phyloP scores from a whole-genome alignment of 345 rosid genomes.

The Alliaria petiolata region DNA sequence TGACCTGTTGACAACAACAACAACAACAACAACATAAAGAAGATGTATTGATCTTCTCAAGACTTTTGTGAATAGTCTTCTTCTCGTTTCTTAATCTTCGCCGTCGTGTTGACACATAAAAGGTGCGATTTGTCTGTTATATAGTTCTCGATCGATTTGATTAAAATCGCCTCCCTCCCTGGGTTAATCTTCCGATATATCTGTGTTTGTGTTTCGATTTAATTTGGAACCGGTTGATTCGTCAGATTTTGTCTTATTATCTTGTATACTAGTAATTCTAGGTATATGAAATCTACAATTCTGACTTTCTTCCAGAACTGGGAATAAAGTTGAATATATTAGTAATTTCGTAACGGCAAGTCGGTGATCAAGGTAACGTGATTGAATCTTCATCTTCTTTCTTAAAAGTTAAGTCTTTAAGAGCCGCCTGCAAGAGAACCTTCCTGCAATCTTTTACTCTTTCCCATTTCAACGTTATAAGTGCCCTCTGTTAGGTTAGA shows the following conservation, averaged over 20 bases:
- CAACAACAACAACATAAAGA: no score
- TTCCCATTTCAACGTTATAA: background rate
- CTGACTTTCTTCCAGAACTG: background rate
- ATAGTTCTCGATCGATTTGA: background rate
- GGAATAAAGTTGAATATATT: background rate
- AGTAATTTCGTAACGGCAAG: background rate
- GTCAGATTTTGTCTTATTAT: no score
- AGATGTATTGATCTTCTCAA: background rate
- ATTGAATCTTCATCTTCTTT: conserved; percentile 15
- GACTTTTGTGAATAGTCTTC: background rate
- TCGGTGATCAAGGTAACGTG: conserved; percentile 41
- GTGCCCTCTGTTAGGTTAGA: no score
- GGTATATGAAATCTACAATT: background rate
- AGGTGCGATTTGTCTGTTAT: background rate
- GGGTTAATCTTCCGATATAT: no score
- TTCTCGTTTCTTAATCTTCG: no score
- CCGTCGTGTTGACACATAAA: background rate
- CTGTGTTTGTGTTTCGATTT: no score
- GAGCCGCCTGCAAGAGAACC: no score
- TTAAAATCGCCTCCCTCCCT: background rate
- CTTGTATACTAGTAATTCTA: no score
- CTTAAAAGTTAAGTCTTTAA: background rate
- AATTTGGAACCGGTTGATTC: no score
- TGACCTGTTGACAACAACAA: background rate
- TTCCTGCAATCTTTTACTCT: no score